Evolutionary conservation across 176 grass and related monocot genomes (phyloP).

Genomic region (Melocanna baccifera): DNA sequence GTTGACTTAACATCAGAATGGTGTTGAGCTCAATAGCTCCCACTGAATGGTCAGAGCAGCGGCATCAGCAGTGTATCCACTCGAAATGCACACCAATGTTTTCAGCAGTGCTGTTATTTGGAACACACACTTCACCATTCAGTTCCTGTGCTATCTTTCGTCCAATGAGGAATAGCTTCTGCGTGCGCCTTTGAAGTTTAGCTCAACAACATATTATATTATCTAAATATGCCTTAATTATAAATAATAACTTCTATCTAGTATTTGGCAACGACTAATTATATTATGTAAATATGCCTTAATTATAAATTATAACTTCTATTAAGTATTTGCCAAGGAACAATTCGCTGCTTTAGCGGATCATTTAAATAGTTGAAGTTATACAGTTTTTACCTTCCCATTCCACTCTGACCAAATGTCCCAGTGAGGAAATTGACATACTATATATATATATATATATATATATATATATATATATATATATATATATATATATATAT

Average conservation of each 20-base stretch:
- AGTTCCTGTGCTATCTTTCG: slow-evolving; percentile 1
- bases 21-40: too few species aligned
- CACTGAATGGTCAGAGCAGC: too few species aligned
- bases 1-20: too few species aligned
- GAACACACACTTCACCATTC: neutral
- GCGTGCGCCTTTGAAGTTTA: neutral
- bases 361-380: neutral
- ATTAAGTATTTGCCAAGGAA: neutral
- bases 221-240: neutral
- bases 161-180: neutral
- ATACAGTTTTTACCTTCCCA: slow-evolving; percentile 64
- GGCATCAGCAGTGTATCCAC: too few species aligned
- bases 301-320: too few species aligned
- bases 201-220: neutral
- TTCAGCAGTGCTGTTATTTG: too few species aligned
- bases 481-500: too few species aligned
- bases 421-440: slow-evolving; percentile 87
- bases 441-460: too few species aligned
- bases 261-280: too few species aligned
- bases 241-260: neutral
- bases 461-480: too few species aligned
- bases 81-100: too few species aligned
- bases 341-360: neutral
- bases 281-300: too few species aligned
- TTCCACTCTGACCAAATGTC: slow-evolving; percentile 98